Percentiles rank a stretch among this genome's conserved stretches.
Conservation (phyloP, 768 basidiomycete genomes). For the Tubosaeta sp. region DNA sequence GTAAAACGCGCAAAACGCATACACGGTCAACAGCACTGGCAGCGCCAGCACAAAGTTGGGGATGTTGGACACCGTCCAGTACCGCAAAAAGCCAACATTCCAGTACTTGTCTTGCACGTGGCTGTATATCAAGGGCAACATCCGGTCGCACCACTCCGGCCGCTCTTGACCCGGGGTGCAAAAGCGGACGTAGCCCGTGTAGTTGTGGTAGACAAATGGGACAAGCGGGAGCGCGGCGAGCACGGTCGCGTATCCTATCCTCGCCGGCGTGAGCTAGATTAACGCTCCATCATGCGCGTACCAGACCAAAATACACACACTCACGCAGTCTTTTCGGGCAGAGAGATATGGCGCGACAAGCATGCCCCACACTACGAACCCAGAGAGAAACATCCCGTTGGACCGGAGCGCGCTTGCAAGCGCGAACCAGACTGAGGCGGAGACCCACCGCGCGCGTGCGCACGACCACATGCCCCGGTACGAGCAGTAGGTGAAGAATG, state of each 20-base stretch:
- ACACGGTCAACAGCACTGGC: conserved; percentile 59
- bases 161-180: conserved; percentile 39
- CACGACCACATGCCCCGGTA: conserved; percentile 47
- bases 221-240: conserved; percentile 46
- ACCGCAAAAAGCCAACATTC: conserved; percentile 79
- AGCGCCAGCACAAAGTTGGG: conserved; percentile 84
- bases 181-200: conserved; percentile 59
- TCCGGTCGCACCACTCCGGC: conserved; percentile 59
- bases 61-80: conserved; percentile 79
- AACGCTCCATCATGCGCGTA: not conserved
- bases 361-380: conserved; percentile 75
- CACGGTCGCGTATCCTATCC: conserved; percentile 34
- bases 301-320: conserved; percentile 3
- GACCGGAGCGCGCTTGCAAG: conserved; percentile 67
- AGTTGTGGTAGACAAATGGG: conserved; percentile 75
- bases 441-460: conserved; percentile 41
- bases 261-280: conserved; percentile 32
- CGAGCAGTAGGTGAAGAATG: conserved; percentile 79
- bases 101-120: conserved; percentile 85
- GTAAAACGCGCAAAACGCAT: conserved; percentile 29
- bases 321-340: conserved; percentile 27
- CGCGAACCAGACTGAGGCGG: conserved; percentile 58
- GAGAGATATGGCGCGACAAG: conserved; percentile 51
- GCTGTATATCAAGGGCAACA: conserved; percentile 70
- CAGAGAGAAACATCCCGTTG: conserved; percentile 72